These are phyloP conservation scores for Mycena sanguinolenta DNA, from an alignment of 768 basidiomycete genomes.

Conservation along the genomic window DNA sequence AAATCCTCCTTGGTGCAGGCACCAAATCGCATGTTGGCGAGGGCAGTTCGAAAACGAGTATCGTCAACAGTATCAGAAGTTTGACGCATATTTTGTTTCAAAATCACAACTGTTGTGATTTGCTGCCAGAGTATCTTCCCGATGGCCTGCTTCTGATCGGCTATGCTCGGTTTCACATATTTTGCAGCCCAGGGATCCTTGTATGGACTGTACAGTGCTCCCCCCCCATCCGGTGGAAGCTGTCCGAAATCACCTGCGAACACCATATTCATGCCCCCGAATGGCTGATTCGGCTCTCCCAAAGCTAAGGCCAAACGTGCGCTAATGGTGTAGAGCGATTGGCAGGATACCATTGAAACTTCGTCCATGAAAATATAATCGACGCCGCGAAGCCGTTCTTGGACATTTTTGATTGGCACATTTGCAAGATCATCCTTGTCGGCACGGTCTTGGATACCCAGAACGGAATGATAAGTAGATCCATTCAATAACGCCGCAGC, in stretches of 20 bases:
- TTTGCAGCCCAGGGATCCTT: conserved; percentile 25
- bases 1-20: too few relatives aligned
- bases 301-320: conserved; percentile 21
- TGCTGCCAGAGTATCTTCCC: conserved; percentile 43
- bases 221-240: conserved; percentile 39
- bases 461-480: conserved; percentile 40
- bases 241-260: conserved; percentile 42
- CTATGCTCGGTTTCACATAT: background rate
- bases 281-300: conserved; percentile 22
- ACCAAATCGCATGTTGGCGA: too few relatives aligned
- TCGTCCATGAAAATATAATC: conserved; percentile 49
- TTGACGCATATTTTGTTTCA: conserved; percentile 48
- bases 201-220: conserved; percentile 18
- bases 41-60: too few relatives aligned
- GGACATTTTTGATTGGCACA: background rate
- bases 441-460: conserved; percentile 7
- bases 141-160: conserved; percentile 30
- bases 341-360: conserved; percentile 46
- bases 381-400: conserved; percentile 24
- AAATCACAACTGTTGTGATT: conserved; percentile 39
- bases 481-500: conserved; percentile 40
- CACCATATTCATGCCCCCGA: conserved; percentile 46
- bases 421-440: background rate
- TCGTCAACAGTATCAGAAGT: background rate
- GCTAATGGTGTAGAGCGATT: conserved; percentile 26